phyloP scores from a whole-genome alignment of 2,329 filamentous ascomycete genomes.

The Bisporella sp. region DNA sequence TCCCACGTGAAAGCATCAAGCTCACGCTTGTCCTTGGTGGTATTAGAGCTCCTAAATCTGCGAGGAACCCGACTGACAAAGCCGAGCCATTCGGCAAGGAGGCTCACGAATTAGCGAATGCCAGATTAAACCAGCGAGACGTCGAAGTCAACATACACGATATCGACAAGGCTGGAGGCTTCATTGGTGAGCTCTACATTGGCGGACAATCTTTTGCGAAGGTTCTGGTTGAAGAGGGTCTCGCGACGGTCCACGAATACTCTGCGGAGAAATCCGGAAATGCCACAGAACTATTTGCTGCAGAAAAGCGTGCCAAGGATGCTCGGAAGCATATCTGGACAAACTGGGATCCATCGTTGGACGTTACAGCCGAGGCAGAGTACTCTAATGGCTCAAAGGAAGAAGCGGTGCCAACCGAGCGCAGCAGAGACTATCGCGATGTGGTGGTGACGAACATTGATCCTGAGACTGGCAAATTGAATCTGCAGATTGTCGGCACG shows the following conservation, averaged over 20 bases:
- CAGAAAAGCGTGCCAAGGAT: constrained; percentile 86
- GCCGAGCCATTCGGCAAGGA: constrained; percentile 94
- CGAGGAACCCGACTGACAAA: constrained; percentile 68
- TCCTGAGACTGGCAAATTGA: constrained; percentile 73
- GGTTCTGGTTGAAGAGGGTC: constrained; percentile 83
- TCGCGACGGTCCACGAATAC: constrained; percentile 88
- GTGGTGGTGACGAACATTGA: constrained; percentile 81
- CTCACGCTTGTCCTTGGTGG: constrained; percentile 91
- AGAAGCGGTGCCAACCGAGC: constrained; percentile 45
- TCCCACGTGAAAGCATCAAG: constrained; percentile 90
- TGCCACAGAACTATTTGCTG: constrained; percentile 76
- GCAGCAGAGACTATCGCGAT: constrained; percentile 85
- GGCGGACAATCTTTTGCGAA: constrained; percentile 96
- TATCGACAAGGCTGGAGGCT: constrained; percentile 93
- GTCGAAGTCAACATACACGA: constrained; percentile 94
- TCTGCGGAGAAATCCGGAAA: constrained; percentile 95
- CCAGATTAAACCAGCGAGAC: constrained; percentile 85
- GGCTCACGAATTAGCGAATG: constrained; percentile 84
- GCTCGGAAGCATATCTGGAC: constrained; percentile 84
- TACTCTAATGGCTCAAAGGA: constrained; percentile 45
- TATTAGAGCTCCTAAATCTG: constrained; percentile 83
- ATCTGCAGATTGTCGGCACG: constrained; percentile 83
- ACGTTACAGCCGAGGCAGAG: constrained; percentile 51
- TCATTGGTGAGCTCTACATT: constrained; percentile 90
- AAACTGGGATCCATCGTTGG: constrained; percentile 87